These are phyloP conservation scores for Malassezia nana DNA, from an alignment of 1,284 basidiomycete species.

Conservation along the genomic window DNA sequence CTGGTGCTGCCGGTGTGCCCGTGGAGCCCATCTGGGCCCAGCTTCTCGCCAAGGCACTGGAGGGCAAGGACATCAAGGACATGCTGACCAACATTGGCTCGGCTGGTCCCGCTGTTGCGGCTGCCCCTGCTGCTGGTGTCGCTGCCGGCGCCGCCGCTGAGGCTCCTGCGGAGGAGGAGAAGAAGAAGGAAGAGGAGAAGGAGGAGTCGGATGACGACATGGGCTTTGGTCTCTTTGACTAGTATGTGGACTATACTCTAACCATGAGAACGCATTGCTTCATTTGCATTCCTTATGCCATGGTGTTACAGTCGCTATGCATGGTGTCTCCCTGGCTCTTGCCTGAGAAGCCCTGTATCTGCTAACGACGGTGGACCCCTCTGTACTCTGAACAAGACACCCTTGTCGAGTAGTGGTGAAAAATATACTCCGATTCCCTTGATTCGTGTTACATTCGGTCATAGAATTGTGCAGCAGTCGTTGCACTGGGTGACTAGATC, in stretches of 20 bases:
- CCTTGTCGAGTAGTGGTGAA: conserved; percentile 17
- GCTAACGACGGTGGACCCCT: conserved; percentile 3
- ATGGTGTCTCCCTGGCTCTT: background rate
- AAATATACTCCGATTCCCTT: conserved; percentile 19
- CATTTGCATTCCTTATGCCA: conserved; percentile 3
- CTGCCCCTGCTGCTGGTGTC: conserved; percentile 55
- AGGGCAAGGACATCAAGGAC: conserved; percentile 94
- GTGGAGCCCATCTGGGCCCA: conserved; percentile 95
- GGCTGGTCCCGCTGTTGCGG: conserved; percentile 58
- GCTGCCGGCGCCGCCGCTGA: conserved; percentile 56
- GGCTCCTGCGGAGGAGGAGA: conserved; percentile 74
- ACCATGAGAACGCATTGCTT: conserved; percentile 6
- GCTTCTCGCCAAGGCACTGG: conserved; percentile 91
- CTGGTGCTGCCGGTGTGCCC: conserved; percentile 70
- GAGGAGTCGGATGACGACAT: conserved; percentile 41
- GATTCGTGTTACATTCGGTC: background rate
- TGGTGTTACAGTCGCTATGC: conserved; percentile 11
- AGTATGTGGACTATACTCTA: conserved; percentile 1
- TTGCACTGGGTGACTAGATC: background rate
- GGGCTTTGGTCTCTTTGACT: conserved; percentile 22
- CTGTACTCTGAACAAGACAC: conserved; percentile 9
- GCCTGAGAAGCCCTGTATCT: background rate
- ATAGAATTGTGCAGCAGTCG: background rate
- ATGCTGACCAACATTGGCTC: conserved; percentile 81
- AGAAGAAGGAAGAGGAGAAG: conserved; percentile 53